Percentiles rank a stretch among this genome's conserved stretches.
Evolutionary conservation across 2,329 filamentous ascomycete species (phyloP).

Genomic region (Lasiodiplodia sp.): DNA sequence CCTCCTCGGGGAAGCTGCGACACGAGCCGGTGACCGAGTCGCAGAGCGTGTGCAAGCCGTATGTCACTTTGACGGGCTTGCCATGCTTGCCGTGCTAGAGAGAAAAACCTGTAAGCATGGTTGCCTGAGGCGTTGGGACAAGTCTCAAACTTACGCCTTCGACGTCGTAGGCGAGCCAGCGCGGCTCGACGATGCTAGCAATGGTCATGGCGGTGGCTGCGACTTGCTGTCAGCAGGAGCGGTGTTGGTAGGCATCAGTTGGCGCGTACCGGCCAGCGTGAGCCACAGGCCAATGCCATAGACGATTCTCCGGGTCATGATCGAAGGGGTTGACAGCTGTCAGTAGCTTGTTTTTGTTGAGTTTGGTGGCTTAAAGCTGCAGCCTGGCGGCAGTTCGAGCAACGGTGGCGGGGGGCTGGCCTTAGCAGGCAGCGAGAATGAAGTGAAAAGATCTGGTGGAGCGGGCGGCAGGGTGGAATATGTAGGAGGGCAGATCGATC

Average conservation of each 20-base stretch:
- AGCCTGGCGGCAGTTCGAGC: background rate
- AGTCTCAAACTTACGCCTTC: conserved; percentile 18
- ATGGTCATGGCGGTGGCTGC: conserved; percentile 76
- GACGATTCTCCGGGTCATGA: conserved; percentile 57
- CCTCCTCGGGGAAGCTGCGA: conserved; percentile 69
- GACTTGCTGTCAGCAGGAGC: conserved; percentile 1
- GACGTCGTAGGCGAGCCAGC: conserved; percentile 69
- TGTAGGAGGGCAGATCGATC: conserved; percentile 15
- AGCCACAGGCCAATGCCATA: conserved; percentile 58
- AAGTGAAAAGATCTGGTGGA: background rate
- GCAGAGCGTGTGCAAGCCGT: conserved; percentile 84
- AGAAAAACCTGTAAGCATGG: background rate
- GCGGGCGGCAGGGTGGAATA: conserved; percentile 17
- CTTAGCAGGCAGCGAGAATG: conserved; percentile 11
- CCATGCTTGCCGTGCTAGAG: conserved; percentile 44
- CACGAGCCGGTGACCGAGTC: conserved; percentile 71
- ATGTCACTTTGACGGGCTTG: conserved; percentile 49
- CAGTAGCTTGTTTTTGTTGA: background rate
- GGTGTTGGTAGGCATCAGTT: conserved; percentile 6
- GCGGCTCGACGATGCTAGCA: conserved; percentile 70
- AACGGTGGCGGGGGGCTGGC: background rate
- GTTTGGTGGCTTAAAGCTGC: background rate
- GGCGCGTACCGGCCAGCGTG: conserved; percentile 51
- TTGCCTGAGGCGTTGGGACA: conserved; percentile 5
- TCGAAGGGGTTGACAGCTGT: conserved; percentile 28